A percentile compares a stretch with the other conserved stretches of the same genome.
Conservation (phyloP, 1,284 basidiomycete genomes). For the Cystobasidiaceae sp. region DNA sequence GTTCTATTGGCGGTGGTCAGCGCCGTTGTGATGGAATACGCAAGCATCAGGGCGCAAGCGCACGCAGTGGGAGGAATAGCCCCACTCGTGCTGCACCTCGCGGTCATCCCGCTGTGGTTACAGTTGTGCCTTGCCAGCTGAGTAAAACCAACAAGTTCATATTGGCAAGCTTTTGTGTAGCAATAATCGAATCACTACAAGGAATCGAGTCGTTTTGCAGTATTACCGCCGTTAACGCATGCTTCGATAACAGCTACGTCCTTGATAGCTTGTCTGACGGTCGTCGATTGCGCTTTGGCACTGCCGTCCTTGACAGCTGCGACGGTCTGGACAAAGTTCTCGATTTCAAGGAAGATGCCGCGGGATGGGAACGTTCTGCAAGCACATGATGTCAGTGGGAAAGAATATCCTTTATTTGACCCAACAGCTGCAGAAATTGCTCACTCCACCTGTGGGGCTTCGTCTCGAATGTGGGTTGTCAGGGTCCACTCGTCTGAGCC, state of each 20-base stretch:
- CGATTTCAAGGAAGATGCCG: neutral
- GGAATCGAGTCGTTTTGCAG: neutral
- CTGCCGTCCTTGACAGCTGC: neutral
- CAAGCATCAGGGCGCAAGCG: neutral
- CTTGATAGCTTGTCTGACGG: conserved; percentile 31
- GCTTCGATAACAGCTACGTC: conserved; percentile 37
- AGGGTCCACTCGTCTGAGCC: neutral
- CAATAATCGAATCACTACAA: too few relatives aligned
- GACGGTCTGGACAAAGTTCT: neutral
- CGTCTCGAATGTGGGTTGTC: neutral
- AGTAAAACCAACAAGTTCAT: neutral
- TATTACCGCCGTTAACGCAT: neutral
- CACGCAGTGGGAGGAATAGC: neutral
- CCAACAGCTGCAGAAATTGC: neutral
- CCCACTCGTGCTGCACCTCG: neutral
- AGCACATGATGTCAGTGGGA: neutral
- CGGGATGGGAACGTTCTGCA: neutral
- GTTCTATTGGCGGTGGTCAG: neutral
- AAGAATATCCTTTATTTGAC: too few relatives aligned
- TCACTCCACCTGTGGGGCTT: neutral
- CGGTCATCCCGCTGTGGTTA: neutral
- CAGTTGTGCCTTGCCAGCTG: neutral
- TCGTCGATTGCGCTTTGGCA: neutral
- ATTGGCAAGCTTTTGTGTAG: too few relatives aligned
- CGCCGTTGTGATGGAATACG: neutral